Evolutionary conservation across 73 alveolate species (phyloP), one percentile per base, ranked within the genome.

Genomic region (Blepharisma japonicum): DNA sequence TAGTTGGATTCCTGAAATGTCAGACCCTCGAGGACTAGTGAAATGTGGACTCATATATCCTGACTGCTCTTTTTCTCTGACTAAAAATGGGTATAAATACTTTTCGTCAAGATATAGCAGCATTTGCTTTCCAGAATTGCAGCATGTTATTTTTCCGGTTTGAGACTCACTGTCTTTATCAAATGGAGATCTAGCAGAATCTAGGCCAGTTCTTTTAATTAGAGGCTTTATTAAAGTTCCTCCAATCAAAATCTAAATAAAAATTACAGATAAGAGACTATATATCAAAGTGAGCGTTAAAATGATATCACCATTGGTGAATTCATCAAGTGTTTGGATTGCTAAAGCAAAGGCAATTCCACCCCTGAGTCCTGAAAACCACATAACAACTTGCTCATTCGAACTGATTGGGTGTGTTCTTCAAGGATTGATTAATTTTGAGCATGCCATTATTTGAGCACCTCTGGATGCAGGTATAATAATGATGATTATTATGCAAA

Each of bases 281-380:
- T 68, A 81, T 4, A 87, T 45, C 9, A 90, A 67, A 42, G 96
- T 86, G 45, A 90, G 38, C 2, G 90, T 82, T 7, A 90, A 84
- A 68, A 90, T 71, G 9, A 90, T 70, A 53, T 81, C 81, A 18
- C 96, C 96, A 39, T 76, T 71, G 18, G 72, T 48, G 38, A 81
- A 89, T 25, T 82, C 88, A 32, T 81, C 83, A 9, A 45, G 71
- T 6, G 88, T 68, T 66, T 83, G 86, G 39, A 86, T 68, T 25
- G 98, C 94, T 23, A 93, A 80, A 27, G 98, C 98, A 74, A 90
- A 93, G 5, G 98, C 97, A 96, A 93, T 93, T 14, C 95, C 96
- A 21, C 98, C 98, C 79, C 96, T 78, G 21, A 93, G 85, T 6
- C 98, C 98, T 8, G 91, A 74, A 45, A 84, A 51, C 94, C 96